Percentiles rank a stretch among this genome's conserved stretches.
These are phyloP conservation scores for Erythrophleum fordii DNA, from an alignment of 306 rosid genomes.

Conservation along the genomic window DNA sequence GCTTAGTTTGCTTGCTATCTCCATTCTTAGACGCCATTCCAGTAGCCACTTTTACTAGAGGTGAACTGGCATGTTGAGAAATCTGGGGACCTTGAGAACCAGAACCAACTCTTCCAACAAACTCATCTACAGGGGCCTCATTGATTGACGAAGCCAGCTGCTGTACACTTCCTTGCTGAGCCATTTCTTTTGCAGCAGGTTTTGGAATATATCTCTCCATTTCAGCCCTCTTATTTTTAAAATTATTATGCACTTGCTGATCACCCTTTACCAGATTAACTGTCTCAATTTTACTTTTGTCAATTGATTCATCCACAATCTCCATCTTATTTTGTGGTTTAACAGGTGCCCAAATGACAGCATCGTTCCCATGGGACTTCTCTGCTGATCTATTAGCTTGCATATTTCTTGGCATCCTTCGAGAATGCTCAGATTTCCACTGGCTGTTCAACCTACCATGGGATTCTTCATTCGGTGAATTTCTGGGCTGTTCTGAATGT, in stretches of 20 bases:
- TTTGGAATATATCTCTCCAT: constrained; percentile 94
- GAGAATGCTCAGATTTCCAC: constrained; percentile 79
- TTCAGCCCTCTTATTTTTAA: constrained; percentile 89
- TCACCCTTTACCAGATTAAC: constrained; percentile 60
- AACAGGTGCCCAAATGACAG: constrained; percentile 96
- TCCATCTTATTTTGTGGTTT: constrained; percentile 69
- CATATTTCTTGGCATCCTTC: constrained; percentile 65
- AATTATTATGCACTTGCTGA: constrained; percentile 60
- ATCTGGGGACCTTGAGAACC: constrained; percentile 47
- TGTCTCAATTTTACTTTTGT: constrained; percentile 55
- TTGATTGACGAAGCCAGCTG: constrained; percentile 46
- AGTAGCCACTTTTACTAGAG: constrained; percentile 52
- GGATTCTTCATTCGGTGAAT: constrained; percentile 61
- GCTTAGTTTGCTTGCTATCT: constrained; percentile 68
- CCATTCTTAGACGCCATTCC: constrained; percentile 61
- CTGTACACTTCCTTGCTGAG: constrained; percentile 76
- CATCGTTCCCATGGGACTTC: constrained; percentile 64
- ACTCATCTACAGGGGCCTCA: constrained; percentile 52
- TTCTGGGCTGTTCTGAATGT: constrained; percentile 52
- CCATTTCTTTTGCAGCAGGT: constrained; percentile 96
- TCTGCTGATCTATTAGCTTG: constrained; percentile 66
- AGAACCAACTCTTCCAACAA: constrained; percentile 49
- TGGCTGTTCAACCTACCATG: constrained; percentile 64
- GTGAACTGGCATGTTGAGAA: constrained; percentile 43
- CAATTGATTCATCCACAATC: constrained; percentile 56